phyloP scores from a whole-genome alignment of 305 asterid species.

The Fraxinus albicans region DNA sequence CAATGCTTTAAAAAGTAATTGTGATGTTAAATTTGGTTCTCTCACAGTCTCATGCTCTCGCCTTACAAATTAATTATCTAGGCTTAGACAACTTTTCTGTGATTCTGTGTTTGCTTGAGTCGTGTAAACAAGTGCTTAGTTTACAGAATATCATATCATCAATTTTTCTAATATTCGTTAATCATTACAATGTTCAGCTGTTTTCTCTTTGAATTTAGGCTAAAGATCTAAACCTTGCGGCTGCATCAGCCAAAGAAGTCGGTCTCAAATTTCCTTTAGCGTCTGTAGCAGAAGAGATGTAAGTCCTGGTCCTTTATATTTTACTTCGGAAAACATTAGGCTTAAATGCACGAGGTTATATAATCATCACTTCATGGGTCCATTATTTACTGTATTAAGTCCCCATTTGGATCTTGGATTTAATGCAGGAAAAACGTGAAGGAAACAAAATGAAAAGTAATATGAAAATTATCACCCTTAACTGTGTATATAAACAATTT shows the following conservation, averaged over 20 bases:
- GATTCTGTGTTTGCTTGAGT: not conserved
- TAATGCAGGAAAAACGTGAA: not conserved
- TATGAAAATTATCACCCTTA: not conserved
- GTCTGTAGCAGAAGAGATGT: slow-evolving; percentile 67
- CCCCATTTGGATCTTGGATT: not conserved
- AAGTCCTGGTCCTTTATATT: slow-evolving; percentile 24
- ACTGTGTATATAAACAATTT: not conserved
- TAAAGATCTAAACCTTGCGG: slow-evolving; percentile 82
- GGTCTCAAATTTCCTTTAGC: slow-evolving; percentile 56
- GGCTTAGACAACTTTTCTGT: not conserved
- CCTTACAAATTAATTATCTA: not conserved
- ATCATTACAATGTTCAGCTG: not conserved
- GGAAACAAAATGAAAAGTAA: not conserved
- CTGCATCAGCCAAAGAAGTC: slow-evolving; percentile 64
- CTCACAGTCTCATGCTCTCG: not conserved
- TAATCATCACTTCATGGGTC: not conserved
- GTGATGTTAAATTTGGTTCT: not conserved
- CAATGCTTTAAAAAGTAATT: not conserved
- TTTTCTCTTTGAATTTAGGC: slow-evolving; percentile 47
- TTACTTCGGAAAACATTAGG: not conserved
- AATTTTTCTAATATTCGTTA: not conserved
- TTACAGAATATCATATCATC: not conserved
- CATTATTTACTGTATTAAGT: not conserved
- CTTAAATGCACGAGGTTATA: not conserved
- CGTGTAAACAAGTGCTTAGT: not conserved